These are phyloP conservation scores for Pythium plurisporium DNA, from an alignment of 352 stramenopile species.

Conservation along the genomic window DNA sequence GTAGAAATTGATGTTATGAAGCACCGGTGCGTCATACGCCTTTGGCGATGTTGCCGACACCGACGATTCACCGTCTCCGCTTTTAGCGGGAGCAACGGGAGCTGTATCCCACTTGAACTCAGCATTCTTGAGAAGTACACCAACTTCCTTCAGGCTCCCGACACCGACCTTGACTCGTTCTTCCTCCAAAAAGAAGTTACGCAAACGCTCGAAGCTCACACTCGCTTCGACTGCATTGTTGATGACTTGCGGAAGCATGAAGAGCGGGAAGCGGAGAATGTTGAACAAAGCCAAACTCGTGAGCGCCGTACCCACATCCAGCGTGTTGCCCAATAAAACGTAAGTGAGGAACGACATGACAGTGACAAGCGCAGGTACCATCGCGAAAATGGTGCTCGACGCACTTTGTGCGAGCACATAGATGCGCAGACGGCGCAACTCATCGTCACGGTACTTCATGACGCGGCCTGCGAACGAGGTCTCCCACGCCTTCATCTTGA, in stretches of 20 bases:
- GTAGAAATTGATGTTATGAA: constrained; percentile 57
- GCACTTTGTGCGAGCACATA: constrained; percentile 36
- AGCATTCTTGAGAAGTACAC: constrained; percentile 42
- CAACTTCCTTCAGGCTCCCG: constrained; percentile 73
- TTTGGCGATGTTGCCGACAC: constrained; percentile 16
- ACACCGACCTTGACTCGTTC: constrained; percentile 64
- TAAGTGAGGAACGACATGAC: constrained; percentile 81
- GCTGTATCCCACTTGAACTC: constrained; percentile 62
- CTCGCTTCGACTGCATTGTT: constrained; percentile 91
- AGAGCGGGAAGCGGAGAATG: constrained; percentile 94
- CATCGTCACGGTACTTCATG: constrained; percentile 49
- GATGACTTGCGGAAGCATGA: constrained; percentile 94
- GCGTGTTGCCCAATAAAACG: constrained; percentile 55
- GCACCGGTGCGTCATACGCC: constrained; percentile 30
- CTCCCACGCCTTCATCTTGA: constrained; percentile 98
- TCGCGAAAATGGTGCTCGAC: constrained; percentile 44
- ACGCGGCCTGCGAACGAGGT: constrained; percentile 64
- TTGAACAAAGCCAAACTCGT: constrained; percentile 93
- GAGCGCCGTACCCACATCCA: constrained; percentile 89
- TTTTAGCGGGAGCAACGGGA: constrained; percentile 12
- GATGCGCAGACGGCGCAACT: constrained; percentile 57
- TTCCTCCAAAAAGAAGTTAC: constrained; percentile 63
- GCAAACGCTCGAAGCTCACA: constrained; percentile 57
- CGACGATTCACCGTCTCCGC: constrained; percentile 47
- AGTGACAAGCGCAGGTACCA: constrained; percentile 85